These are phyloP conservation scores for Dothistroma septosporum DNA, from an alignment of 2,329 filamentous ascomycete species.

Conservation along the genomic window DNA sequence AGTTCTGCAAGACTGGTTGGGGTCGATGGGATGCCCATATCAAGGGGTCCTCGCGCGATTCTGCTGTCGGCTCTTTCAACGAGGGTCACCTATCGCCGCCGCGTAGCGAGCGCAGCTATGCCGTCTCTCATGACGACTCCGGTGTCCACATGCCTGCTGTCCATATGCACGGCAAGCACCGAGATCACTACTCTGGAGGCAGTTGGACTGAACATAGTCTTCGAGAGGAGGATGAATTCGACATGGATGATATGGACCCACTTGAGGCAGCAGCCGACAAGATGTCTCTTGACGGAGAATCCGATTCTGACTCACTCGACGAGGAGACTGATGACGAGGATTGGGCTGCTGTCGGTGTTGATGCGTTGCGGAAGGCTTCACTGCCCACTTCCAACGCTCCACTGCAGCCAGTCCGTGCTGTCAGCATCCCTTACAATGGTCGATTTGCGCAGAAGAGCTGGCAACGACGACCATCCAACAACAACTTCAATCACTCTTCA, in stretches of 20 bases:
- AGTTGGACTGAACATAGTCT: slow-evolving; percentile 67
- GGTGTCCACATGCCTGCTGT: slow-evolving; percentile 31
- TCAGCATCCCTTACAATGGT: slow-evolving; percentile 28
- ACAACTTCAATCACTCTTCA: slow-evolving; percentile 4
- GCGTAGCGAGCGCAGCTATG: slow-evolving; percentile 45
- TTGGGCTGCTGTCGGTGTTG: slow-evolving; percentile 85
- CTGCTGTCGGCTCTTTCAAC: slow-evolving; percentile 37
- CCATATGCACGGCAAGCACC: slow-evolving; percentile 23
- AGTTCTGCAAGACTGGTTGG: slow-evolving; percentile 96
- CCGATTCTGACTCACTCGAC: slow-evolving; percentile 46
- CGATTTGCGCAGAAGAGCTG: slow-evolving; percentile 26
- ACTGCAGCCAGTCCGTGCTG: slow-evolving; percentile 28
- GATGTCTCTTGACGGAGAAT: slow-evolving; percentile 80
- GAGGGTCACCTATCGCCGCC: slow-evolving; percentile 45
- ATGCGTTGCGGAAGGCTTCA: slow-evolving; percentile 68
- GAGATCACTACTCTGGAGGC: slow-evolving; percentile 44
- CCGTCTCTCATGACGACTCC: slow-evolving; percentile 33
- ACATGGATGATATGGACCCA: slow-evolving; percentile 59
- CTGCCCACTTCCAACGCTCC: slow-evolving; percentile 30
- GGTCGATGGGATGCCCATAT: slow-evolving; percentile 87
- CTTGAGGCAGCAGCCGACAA: slow-evolving; percentile 85
- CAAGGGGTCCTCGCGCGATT: slow-evolving; percentile 49
- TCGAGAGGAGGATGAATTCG: slow-evolving; percentile 58
- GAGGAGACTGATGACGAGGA: slow-evolving; percentile 94
- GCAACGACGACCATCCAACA: slow-evolving; percentile 24